These are phyloP conservation scores for Fusarium camptoceras DNA, from an alignment of 2,329 filamentous ascomycete genomes.

Conservation along the genomic window DNA sequence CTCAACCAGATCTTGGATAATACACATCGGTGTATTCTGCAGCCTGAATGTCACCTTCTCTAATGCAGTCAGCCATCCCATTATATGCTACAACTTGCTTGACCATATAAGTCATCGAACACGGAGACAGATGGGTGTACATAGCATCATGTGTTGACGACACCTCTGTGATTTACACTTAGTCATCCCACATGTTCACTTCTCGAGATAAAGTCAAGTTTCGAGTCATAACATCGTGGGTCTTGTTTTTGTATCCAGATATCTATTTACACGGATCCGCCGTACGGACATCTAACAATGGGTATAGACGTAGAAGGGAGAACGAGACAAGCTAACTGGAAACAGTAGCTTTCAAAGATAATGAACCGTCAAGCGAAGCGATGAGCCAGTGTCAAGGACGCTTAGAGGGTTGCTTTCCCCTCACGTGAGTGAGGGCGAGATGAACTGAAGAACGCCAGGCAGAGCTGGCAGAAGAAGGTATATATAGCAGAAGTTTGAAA, in stretches of 20 bases:
- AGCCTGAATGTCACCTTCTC: neutral
- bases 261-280: conserved; percentile 29
- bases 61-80: neutral
- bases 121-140: neutral
- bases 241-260: conserved; percentile 21
- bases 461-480: neutral
- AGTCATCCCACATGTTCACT: neutral
- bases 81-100: neutral
- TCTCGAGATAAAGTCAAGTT: neutral
- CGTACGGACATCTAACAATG: neutral
- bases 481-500: conserved; percentile 7
- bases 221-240: conserved; percentile 31
- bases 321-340: conserved; percentile 17
- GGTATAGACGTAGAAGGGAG: conserved; percentile 18
- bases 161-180: neutral
- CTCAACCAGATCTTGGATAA: neutral
- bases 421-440: neutral
- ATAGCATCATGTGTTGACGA: neutral
- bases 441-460: conserved; percentile 12
- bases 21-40: neutral
- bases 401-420: neutral
- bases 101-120: neutral
- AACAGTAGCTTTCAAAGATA: conserved; percentile 2
- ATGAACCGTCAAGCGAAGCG: neutral
- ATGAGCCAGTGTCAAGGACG: conserved; percentile 4